Percentiles rank a stretch among this genome's conserved stretches.
Evolutionary conservation across 192 early-diverging fungal genomes (phyloP).

Genomic region (Linnemannia exigua): DNA sequence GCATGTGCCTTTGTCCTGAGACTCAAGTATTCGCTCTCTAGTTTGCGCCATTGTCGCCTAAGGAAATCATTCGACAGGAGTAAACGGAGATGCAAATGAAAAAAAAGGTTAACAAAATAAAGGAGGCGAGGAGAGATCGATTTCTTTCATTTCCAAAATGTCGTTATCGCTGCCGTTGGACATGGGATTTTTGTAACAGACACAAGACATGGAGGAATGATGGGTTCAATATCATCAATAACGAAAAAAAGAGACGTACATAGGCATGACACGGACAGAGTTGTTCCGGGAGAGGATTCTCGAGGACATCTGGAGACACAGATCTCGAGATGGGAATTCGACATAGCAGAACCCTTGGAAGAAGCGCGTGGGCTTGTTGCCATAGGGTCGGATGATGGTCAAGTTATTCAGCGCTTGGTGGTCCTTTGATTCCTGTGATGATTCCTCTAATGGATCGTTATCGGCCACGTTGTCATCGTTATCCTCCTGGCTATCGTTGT

Average conservation of each 20-base stretch:
- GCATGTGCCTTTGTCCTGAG: constrained; percentile 19
- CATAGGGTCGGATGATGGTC: constrained; percentile 44
- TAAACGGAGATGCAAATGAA: neutral
- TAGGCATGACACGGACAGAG: constrained; percentile 53
- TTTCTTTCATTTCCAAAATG: constrained; percentile 1
- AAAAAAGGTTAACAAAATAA: neutral
- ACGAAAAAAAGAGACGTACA: constrained; percentile 22
- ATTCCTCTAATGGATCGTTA: neutral
- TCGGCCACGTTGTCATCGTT: neutral
- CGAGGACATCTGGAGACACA: constrained; percentile 32
- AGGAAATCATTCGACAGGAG: neutral
- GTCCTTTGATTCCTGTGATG: neutral
- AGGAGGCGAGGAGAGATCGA: neutral
- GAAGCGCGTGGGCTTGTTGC: constrained; percentile 48
- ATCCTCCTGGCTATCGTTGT: neutral
- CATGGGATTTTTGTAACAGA: neutral
- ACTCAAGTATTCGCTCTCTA: constrained; percentile 48
- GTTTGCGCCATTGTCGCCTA: constrained; percentile 54
- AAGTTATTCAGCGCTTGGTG: constrained; percentile 17
- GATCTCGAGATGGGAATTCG: constrained; percentile 39
- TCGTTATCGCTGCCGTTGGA: neutral
- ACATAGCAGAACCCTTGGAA: constrained; percentile 57
- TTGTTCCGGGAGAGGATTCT: constrained; percentile 46
- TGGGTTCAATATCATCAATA: neutral
- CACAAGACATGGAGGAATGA: neutral